Base-by-base conservation (phyloP, 2,329 filamentous ascomycete genomes). In the Penicillium sp. region DNA sequence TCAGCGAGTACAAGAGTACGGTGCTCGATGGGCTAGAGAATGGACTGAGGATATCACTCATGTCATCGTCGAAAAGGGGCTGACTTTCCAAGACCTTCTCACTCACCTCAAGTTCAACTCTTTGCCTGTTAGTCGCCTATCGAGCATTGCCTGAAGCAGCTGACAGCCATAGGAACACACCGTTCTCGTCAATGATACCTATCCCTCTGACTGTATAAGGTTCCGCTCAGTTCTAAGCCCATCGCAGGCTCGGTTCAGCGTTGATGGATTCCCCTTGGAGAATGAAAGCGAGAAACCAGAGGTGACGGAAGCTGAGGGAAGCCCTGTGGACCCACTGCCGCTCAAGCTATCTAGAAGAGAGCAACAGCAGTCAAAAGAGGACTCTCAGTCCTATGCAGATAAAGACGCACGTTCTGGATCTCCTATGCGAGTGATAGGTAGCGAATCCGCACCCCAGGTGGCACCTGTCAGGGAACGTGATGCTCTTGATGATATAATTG, bases 11-110 rank as follows among this genome's bases (percentile, higher is more conserved):
- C 74, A 78, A 35, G 80, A 87, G 52, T 80, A 80, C 58, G 90
- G 90, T 29, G 90, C 83, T 1, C 66, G 60, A 1, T 92, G 88
- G 80, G 75, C 78, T 17, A 73, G 72, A 34, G 64, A 71, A 0
- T 76, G 81, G 56, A 61, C 62, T 18, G 52, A 60, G 0, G 63
- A 64, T 14, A 76, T 92, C 11, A 93, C 84, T 0, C 86, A 95
- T 64, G 68, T 94, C 32, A 73, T 96, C 41, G 81, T 87, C 1
- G 89, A 95, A 56, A 82, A 79, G 47, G 65, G 65, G 1, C 65
- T 92, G 33, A 67, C 67, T 0, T 89, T 80, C 55, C 62, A 71
- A 3, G 76, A 88, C 39, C 68, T 94, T 5, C 59, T 80, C 37
- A 68, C 64, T 8, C 71, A 76, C 44, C 57, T 87, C 3, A 71